Base-by-base conservation (phyloP, 2,329 filamentous ascomycete genomes). In the Achaetomium macrosporum region DNA sequence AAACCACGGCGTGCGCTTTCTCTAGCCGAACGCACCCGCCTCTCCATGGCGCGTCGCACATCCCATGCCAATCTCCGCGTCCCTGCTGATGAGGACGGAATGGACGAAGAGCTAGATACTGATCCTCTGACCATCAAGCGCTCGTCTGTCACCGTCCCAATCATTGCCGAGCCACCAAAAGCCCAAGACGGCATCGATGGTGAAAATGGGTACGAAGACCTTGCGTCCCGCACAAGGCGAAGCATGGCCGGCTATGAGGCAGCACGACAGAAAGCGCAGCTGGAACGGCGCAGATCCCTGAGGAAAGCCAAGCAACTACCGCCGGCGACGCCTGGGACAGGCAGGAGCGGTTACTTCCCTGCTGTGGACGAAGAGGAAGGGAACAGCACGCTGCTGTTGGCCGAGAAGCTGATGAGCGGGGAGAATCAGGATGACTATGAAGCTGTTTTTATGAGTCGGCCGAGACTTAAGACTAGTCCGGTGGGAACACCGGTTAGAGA, bases 371-470 rank as follows among this genome's bases (percentile, higher is more conserved):
- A 82, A 59, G 76, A 64, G 4, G 76, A 61, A 16, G 68, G 62
- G 5, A 68, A 61, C 35, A 64, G 68, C 31, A 64, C 68, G n/a
- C 63, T 68, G 20, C 76, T 82, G 1, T 76, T 87, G 9, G 76
- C 79, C 0, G 85, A 92, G 63, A 79, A 85, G 58, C 70, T 95
- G 39, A 83, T 95, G 52, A 69, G 71, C 40, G 68, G 61, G 29
- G 77, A 77, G 15, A 77, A 84, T 48, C 76, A 77, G n/a, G 78
- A 84, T 50, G 84, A 89, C 59, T 89, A 95, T 55, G 85, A 87
- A 54, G 86, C 85, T 25, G 85, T 96, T 1, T 96, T 96, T 67
- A 88, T 85, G 70, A 91, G 88, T 58, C 72, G 91, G 59, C 91
- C 91, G 0, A 87, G 84, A 68, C 82, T 96, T 59, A 84, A 85